Percentiles rank a stretch among this genome's conserved stretches.
These are phyloP conservation scores for Sphagnum contortum DNA, from an alignment of 225 moss, liverwort and hornwort genomes.

Conservation along the genomic window DNA sequence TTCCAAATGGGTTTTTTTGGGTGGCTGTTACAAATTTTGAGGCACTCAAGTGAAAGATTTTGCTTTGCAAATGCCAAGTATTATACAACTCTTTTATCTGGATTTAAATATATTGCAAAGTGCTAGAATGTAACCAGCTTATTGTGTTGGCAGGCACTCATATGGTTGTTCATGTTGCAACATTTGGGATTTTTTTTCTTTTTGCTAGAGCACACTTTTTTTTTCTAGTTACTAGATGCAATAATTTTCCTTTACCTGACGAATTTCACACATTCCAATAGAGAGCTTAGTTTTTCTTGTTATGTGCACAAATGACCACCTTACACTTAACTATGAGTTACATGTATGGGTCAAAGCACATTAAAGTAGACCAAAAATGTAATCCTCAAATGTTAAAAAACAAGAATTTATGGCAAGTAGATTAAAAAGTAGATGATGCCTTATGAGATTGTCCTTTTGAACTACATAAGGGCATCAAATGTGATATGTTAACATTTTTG, in stretches of 20 bases:
- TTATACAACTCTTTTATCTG: neutral
- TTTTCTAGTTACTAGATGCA: conserved; percentile 90
- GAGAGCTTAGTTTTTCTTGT: conserved; percentile 88
- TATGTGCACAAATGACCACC: conserved; percentile 95
- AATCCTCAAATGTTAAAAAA: too few relatives aligned
- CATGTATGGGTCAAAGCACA: conserved; percentile 19
- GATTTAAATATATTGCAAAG: neutral
- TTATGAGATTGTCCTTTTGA: too few relatives aligned
- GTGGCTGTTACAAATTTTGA: conserved; percentile 62
- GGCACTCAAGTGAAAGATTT: conserved; percentile 73
- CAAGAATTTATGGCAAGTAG: too few relatives aligned
- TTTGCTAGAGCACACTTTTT: conserved; percentile 94
- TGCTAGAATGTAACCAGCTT: too few relatives aligned
- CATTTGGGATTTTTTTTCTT: conserved; percentile 95
- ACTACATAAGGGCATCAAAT: too few relatives aligned
- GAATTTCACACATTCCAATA: conserved; percentile 90
- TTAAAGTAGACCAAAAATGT: too few relatives aligned
- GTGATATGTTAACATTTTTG: too few relatives aligned
- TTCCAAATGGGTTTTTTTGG: conserved; percentile 2
- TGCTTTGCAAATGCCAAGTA: conserved; percentile 88
- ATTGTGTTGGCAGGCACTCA: neutral
- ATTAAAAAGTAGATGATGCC: too few relatives aligned
- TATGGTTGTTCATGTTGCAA: conserved; percentile 28
- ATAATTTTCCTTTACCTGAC: conserved; percentile 92
- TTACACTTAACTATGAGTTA: conserved; percentile 87